Base-by-base conservation (phyloP, 352 stramenopile species). In the Phytopythium delawarense region DNA sequence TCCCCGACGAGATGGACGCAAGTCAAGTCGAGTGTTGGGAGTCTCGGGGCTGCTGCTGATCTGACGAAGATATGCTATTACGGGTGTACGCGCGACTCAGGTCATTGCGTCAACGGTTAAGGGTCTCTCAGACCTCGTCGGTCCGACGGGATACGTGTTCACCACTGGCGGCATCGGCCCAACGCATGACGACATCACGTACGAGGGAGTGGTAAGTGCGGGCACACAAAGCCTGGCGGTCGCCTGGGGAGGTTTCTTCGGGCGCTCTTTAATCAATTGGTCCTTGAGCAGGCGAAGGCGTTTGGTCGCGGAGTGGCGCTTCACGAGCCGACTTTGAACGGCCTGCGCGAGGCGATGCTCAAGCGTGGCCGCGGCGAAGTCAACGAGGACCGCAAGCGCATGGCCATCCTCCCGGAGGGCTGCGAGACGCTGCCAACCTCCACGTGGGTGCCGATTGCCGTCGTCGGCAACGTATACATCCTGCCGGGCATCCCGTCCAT, bases 121-220 rank as follows among this genome's bases (percentile, higher is more conserved):
- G 59, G 65, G 88, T 23, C 69, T 96, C 18, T 93, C 82, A n/a
- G 72, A 88, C 18, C 75, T 89, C 21, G 86, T 95, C 6, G 84
- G 86, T 1, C 71, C 74, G 94, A 88, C 57, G 21, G 86, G 86
- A 37, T 95, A 91, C 55, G 84, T 95, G 21, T 79, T 95, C 72
- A 93, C 86, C 20, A 92, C 86, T 16, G 86, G 86, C 62, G 86
- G 86, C 23, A 93, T 95, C 45, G 87, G 87, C 7, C 87, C 84
- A 13, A 95, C 87, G 12, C 87, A 95, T 53, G 87, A 95, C 68
- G 87, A 95, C 64, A 92, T 95, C 69, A 95, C 87, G 11, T 96
- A 96, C 64, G 80, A 93, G 60, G 84, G 80, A 64, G 80, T 93
- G 62, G 84, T 90, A 28, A 44, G 51, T 40, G 2, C 0, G 6